Percentiles rank a stretch among this genome's conserved stretches.
phyloP scores from a whole-genome alignment of 352 stramenopile genomes.

The Globisporangium sylvaticum region DNA sequence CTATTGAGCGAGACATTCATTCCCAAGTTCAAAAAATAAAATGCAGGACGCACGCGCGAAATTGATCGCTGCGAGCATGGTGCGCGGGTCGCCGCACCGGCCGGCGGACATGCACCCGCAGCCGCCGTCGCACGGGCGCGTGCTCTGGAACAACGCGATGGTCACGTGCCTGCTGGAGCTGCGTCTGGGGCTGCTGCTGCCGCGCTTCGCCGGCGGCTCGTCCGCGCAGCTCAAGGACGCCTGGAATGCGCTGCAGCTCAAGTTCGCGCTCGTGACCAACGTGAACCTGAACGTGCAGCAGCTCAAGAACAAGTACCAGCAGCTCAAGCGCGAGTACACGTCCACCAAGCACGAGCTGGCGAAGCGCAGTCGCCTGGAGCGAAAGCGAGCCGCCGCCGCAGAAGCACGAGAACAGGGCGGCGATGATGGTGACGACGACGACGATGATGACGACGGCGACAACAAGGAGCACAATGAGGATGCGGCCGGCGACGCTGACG shows the following conservation, averaged over 20 bases:
- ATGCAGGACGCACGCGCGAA: neutral
- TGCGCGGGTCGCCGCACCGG: neutral
- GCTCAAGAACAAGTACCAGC: slow-evolving; percentile 19
- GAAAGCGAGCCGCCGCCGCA: neutral
- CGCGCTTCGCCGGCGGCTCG: slow-evolving; percentile 6
- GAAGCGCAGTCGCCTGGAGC: neutral
- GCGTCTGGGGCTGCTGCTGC: slow-evolving; percentile 6
- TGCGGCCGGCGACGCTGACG: neutral
- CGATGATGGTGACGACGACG: neutral
- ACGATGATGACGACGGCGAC: neutral
- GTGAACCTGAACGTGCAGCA: slow-evolving; percentile 7
- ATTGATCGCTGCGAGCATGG: neutral
- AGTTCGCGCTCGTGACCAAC: slow-evolving; percentile 10
- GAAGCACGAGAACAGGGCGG: neutral
- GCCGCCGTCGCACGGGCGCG: neutral
- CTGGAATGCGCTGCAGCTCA: slow-evolving; percentile 11
- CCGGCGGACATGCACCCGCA: neutral
- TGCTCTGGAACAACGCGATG: slow-evolving; percentile 7
- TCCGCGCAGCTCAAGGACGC: slow-evolving; percentile 12
- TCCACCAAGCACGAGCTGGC: neutral
- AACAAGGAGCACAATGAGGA: neutral
- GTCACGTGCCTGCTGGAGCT: slow-evolving; percentile 12
- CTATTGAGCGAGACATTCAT: too few relatives aligned
- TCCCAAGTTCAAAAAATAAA: neutral
- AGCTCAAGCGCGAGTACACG: slow-evolving; percentile 18